Evolutionary conservation across 257 asterid species (phyloP).

Genomic region (Capsicum pubescens): DNA sequence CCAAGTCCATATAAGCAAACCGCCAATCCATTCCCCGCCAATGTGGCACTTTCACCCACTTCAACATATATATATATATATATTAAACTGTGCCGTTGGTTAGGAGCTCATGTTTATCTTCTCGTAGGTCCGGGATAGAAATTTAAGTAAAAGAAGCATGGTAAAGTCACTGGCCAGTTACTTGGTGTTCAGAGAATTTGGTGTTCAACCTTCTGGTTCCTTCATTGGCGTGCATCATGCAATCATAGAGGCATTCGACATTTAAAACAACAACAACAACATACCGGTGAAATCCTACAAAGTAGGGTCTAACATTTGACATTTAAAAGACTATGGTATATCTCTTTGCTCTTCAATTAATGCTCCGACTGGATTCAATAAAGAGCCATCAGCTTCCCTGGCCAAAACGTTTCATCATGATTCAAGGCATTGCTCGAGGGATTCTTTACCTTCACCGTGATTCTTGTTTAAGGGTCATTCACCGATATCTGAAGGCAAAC

Average conservation of each 20-base stretch:
- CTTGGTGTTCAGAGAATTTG: neutral
- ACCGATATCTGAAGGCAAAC: constrained; percentile 33
- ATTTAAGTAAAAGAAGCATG: no score
- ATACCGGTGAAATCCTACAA: no score
- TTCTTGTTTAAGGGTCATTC: constrained; percentile 32
- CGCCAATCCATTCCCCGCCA: no score
- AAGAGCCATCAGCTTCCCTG: no score
- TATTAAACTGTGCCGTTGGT: no score
- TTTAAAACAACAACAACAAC: no score
- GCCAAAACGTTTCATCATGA: constrained; percentile 17
- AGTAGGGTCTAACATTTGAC: neutral
- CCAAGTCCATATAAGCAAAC: no score
- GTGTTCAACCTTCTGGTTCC: neutral
- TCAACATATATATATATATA: no score
- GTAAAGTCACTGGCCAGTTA: neutral
- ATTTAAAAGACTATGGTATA: neutral
- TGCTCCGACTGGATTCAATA: neutral
- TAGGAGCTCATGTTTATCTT: no score
- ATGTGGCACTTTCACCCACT: no score
- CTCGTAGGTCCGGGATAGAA: no score
- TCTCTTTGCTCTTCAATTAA: neutral
- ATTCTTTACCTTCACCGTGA: constrained; percentile 23
- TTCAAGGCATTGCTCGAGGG: constrained; percentile 36
- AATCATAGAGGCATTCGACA: neutral
- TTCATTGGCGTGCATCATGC: neutral